A percentile compares a stretch with the other conserved stretches of the same genome.
These are phyloP conservation scores for Alternaria sp. DNA, from an alignment of 2,329 filamentous ascomycete species.

Conservation along the genomic window DNA sequence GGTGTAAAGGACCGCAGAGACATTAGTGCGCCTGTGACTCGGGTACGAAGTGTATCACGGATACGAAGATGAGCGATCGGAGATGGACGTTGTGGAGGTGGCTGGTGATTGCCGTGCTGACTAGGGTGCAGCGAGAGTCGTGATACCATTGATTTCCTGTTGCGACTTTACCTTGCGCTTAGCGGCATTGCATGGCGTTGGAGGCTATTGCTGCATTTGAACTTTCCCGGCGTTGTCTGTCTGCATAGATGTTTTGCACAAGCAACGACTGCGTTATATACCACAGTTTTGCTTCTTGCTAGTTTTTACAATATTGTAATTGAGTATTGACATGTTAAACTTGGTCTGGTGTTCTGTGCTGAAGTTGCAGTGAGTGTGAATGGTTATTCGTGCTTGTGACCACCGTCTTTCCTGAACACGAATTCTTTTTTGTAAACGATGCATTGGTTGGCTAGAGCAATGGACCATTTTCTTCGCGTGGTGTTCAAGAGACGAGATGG, in stretches of 20 bases:
- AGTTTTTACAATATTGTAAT: constrained; percentile 7
- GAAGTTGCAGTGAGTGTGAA: neutral
- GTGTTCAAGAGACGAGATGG: neutral
- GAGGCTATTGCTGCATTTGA: constrained; percentile 8
- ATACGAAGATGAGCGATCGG: constrained; percentile 20
- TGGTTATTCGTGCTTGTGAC: neutral
- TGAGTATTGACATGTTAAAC: neutral
- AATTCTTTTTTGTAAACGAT: fast-evolving
- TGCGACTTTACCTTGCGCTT: constrained; percentile 23
- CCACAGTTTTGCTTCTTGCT: constrained; percentile 24
- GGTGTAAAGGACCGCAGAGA: constrained; percentile 55
- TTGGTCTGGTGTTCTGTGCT: neutral
- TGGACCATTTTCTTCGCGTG: neutral
- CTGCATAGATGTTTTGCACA: constrained; percentile 9
- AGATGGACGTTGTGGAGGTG: neutral
- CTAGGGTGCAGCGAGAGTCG: constrained; percentile 12
- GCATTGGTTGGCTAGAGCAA: neutral
- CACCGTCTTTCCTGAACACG: fast-evolving
- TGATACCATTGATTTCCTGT: constrained; percentile 13
- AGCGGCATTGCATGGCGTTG: constrained; percentile 47
- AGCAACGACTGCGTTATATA: constrained; percentile 30
- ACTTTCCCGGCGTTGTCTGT: constrained; percentile 15
- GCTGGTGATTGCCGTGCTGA: constrained; percentile 5
- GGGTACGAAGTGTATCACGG: constrained; percentile 35
- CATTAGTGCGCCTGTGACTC: constrained; percentile 53